Evolutionary conservation across 306 rosid species (phyloP).

Genomic region (Prunus mume): DNA sequence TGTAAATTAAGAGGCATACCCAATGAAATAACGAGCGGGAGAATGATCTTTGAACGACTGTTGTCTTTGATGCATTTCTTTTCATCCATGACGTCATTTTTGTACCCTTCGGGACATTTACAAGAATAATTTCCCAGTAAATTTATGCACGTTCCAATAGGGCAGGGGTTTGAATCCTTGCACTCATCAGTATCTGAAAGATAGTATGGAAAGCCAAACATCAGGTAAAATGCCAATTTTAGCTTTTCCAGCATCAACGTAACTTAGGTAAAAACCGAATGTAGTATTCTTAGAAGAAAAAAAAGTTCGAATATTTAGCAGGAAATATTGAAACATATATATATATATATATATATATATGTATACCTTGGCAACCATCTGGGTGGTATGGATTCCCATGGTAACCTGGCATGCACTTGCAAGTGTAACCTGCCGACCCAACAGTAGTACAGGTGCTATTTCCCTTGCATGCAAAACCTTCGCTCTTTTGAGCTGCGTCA

Average conservation of each 20-base stretch:
- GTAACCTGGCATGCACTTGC: constrained; percentile 3
- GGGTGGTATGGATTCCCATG: constrained; percentile 26
- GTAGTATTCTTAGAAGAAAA: too few species aligned
- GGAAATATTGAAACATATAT: neutral
- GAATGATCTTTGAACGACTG: neutral
- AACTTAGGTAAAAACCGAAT: too few species aligned
- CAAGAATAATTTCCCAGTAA: neutral
- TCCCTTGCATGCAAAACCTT: neutral
- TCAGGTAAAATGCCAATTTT: neutral
- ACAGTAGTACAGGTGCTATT: neutral
- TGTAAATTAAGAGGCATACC: neutral
- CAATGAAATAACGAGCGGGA: neutral
- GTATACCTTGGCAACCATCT: constrained; percentile 17
- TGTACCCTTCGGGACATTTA: neutral
- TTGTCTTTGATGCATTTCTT: neutral
- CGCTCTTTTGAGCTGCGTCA: neutral
- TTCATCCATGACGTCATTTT: neutral
- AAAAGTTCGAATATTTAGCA: too few species aligned
- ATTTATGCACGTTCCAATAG: neutral
- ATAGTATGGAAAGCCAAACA: neutral
- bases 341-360: neutral
- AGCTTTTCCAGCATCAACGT: neutral
- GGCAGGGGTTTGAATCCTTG: neutral
- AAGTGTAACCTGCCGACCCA: constrained; percentile 12
- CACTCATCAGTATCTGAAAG: constrained; percentile 18